A percentile compares a stretch with the other conserved stretches of the same genome.
Conservation (phyloP, 345 rosid species). For the Linum lewisii region DNA sequence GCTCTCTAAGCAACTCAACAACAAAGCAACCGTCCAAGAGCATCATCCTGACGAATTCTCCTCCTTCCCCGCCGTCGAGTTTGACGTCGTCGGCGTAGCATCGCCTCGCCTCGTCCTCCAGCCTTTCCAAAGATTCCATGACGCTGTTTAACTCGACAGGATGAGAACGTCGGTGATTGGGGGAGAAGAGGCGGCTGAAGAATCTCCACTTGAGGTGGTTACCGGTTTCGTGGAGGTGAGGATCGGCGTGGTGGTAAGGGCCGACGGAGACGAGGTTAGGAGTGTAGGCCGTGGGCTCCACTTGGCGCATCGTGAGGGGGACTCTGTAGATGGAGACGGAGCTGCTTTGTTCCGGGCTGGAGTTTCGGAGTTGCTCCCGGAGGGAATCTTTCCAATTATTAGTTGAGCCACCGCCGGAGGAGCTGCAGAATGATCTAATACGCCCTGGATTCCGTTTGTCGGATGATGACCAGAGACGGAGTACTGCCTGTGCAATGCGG, state of each 20-base stretch:
- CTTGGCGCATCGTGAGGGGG: constrained; percentile 13
- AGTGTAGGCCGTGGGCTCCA: constrained; percentile 18
- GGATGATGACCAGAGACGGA: neutral
- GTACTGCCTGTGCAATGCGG: neutral
- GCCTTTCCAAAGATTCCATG: constrained; percentile 12
- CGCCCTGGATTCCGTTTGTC: neutral
- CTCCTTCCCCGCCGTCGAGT: constrained; percentile 9
- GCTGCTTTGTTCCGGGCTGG: constrained; percentile 4
- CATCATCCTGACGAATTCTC: constrained; percentile 26
- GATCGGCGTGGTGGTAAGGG: constrained; percentile 19
- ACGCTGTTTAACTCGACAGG: constrained; percentile 4
- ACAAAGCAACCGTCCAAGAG: constrained; percentile 29
- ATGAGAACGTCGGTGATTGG: neutral
- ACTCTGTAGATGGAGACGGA: constrained; percentile 23
- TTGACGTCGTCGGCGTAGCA: constrained; percentile 17
- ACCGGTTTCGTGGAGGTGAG: constrained; percentile 13
- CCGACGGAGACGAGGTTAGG: constrained; percentile 26
- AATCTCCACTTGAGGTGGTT: constrained; percentile 19
- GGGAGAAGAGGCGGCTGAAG: constrained; percentile 11
- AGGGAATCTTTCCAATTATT: constrained; percentile 5
- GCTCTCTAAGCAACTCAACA: constrained; percentile 18
- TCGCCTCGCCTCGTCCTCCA: constrained; percentile 17
- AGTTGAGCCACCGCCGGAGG: neutral
- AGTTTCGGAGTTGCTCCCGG: constrained; percentile 4
- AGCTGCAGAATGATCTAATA: neutral